A percentile compares a stretch with the other conserved stretches of the same genome.
These are phyloP conservation scores for Scedosporium apiospermum DNA, from an alignment of 2,329 filamentous ascomycete genomes.

Conservation along the genomic window DNA sequence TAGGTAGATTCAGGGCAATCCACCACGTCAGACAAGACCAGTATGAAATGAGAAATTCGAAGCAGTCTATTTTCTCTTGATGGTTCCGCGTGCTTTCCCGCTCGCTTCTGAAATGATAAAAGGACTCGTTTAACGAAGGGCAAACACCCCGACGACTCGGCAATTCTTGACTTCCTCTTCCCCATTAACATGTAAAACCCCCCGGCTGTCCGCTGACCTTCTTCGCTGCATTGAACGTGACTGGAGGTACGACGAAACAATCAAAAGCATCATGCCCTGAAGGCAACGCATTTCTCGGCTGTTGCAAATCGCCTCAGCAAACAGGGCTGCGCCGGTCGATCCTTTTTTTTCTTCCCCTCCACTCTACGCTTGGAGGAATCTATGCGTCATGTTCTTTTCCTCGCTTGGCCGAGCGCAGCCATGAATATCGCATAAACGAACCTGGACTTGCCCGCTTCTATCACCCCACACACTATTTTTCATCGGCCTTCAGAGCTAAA, in stretches of 20 bases:
- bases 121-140: not conserved
- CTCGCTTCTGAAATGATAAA: not conserved
- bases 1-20: not conserved
- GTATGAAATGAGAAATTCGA: not conserved
- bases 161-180: not conserved
- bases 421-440: too few species aligned
- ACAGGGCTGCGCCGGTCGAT: not conserved
- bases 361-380: not conserved
- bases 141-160: not conserved
- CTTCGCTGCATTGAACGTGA: not conserved
- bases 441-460: too few species aligned
- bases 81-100: not conserved
- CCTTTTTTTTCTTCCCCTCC: not conserved
- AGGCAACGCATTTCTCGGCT: not conserved
- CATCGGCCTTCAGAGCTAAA: too few species aligned
- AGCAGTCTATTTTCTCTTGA: not conserved
- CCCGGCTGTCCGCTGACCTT: not conserved
- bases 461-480: too few species aligned
- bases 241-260: not conserved
- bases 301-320: not conserved
- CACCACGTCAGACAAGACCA: not conserved
- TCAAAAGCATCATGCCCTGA: slow-evolving; percentile 1
- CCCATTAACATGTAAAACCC: too few species aligned
- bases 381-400: too few species aligned
- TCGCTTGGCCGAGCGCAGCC: too few species aligned